Conservation (phyloP, 192 early-diverging fungal genomes). For the Coemansia sp. region DNA sequence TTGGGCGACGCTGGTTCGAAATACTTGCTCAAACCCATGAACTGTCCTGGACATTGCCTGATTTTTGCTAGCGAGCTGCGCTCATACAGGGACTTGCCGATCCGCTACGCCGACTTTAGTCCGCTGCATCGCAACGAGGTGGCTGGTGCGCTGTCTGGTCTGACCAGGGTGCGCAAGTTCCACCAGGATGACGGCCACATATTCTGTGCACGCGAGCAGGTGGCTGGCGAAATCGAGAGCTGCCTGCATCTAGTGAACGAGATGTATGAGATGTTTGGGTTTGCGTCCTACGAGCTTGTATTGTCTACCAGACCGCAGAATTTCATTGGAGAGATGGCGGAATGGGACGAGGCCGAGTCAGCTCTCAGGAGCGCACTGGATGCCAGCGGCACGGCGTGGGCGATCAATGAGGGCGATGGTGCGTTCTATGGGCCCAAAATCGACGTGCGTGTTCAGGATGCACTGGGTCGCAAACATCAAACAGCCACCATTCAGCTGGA, state of each 20-base stretch:
- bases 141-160: slow-evolving; percentile 81
- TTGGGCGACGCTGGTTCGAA: slow-evolving; percentile 32
- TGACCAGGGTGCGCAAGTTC: slow-evolving; percentile 90
- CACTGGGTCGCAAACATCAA: slow-evolving; percentile 78
- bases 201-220: slow-evolving; percentile 82
- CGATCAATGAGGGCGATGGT: slow-evolving; percentile 79
- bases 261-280: slow-evolving; percentile 76
- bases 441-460: slow-evolving; percentile 82
- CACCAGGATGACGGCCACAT: slow-evolving; percentile 98
- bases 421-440: slow-evolving; percentile 98
- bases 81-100: slow-evolving; percentile 86
- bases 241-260: slow-evolving; percentile 73
- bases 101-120: slow-evolving; percentile 89
- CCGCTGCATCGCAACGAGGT: slow-evolving; percentile 92
- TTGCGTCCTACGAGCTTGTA: slow-evolving; percentile 70
- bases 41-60: slow-evolving; percentile 95
- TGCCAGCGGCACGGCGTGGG: slow-evolving; percentile 58
- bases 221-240: slow-evolving; percentile 70
- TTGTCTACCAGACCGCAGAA: slow-evolving; percentile 79
- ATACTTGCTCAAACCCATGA: slow-evolving; percentile 96
- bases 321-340: slow-evolving; percentile 65
- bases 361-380: slow-evolving; percentile 69
- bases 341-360: slow-evolving; percentile 80
- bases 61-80: slow-evolving; percentile 76
- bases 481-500: slow-evolving; percentile 95